Conservation (phyloP, 176 grass and related monocot species). For the Phoenix roebelenii region DNA sequence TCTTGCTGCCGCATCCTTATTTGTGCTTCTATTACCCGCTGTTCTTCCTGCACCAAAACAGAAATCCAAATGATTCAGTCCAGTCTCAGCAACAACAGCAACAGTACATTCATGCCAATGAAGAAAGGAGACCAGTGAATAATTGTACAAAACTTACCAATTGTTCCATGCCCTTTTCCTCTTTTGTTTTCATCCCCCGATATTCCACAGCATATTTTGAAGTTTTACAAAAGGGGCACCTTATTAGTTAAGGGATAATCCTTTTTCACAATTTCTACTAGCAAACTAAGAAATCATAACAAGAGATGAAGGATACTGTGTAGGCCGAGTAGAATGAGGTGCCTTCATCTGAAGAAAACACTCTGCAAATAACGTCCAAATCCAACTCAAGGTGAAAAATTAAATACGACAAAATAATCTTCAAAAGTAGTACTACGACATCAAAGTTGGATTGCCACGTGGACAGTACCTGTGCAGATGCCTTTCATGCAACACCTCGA, state of each 20-base stretch:
- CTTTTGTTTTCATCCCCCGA: conserved; percentile 66
- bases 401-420: background rate
- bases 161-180: conserved; percentile 87
- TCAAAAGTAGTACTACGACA: background rate
- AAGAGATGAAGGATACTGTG: conserved; percentile 59
- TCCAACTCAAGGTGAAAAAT: conserved; percentile 3
- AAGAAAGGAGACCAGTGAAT: background rate
- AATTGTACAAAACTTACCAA: conserved; percentile 39
- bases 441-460: background rate
- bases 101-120: background rate
- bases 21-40: conserved; percentile 93
- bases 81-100: background rate
- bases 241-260: conserved; percentile 41
- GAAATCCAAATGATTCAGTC: conserved; percentile 1
- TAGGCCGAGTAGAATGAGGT: conserved; percentile 40
- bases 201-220: conserved; percentile 78
- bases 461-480: conserved; percentile 76
- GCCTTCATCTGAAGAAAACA: conserved; percentile 98
- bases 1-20: conserved; percentile 90
- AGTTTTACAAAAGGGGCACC: conserved; percentile 91
- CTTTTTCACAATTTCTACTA: conserved; percentile 5
- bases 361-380: conserved; percentile 34
- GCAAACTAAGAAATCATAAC: background rate
- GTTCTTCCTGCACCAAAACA: conserved; percentile 56
- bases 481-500: conserved; percentile 92